Conservation (phyloP, 2,329 filamentous ascomycete genomes). For the Coniochaeta hoffmannii region DNA sequence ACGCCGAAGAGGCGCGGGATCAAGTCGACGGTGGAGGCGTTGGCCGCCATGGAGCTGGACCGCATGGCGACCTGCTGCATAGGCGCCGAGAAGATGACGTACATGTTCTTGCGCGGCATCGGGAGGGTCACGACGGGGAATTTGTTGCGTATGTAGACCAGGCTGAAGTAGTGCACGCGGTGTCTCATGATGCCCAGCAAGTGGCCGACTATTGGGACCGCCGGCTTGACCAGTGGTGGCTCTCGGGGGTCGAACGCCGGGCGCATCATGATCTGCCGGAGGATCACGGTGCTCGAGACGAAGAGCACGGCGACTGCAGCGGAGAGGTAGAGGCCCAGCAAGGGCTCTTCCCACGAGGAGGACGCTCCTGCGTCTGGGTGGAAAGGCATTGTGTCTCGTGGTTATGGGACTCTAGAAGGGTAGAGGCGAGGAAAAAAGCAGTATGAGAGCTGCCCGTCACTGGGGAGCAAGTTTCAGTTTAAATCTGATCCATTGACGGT, state of each 20-base stretch:
- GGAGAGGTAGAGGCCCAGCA: not conserved
- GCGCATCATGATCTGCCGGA: not conserved
- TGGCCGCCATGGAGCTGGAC: conserved; percentile 32
- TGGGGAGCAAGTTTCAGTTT: not conserved
- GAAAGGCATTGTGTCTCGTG: not conserved
- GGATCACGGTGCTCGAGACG: not conserved
- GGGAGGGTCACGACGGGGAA: conserved; percentile 8
- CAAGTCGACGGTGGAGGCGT: conserved; percentile 29
- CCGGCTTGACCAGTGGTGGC: conserved; percentile 7
- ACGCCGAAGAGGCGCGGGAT: conserved; percentile 29
- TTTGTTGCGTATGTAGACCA: not conserved
- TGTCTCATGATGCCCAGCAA: conserved; percentile 2
- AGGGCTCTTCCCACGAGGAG: not conserved
- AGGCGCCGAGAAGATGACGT: conserved; percentile 9
- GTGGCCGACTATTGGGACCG: conserved; percentile 10
- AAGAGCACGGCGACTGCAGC: not conserved
- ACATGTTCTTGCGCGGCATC: not conserved
- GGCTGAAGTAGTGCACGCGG: conserved; percentile 5
- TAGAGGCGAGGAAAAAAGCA: too few relatives aligned
- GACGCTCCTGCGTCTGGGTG: too few relatives aligned
- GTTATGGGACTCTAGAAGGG: not conserved
- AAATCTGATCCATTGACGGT: not conserved
- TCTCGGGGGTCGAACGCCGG: conserved; percentile 8
- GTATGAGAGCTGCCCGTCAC: too few relatives aligned
- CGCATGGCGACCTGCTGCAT: conserved; percentile 29